Evolutionary conservation across 305 asterid species (phyloP).

Genomic region (Fraxinus ornus): DNA sequence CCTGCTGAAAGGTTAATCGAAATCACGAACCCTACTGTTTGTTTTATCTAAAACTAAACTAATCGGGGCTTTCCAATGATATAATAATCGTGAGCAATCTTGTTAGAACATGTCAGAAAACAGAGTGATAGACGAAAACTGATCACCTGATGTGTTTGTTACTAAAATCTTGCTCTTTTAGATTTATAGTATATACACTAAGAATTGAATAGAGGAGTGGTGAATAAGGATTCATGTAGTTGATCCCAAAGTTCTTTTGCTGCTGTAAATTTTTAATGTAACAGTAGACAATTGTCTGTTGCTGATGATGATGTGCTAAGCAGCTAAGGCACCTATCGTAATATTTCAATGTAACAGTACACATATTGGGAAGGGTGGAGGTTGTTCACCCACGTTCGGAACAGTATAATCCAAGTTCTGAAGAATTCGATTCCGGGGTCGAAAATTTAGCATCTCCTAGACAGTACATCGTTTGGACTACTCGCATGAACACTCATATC

Average conservation of each 20-base stretch:
- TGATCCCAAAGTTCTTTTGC: neutral
- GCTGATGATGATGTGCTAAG: slow-evolving; percentile 34
- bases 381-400: slow-evolving; percentile 44
- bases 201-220: no score
- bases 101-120: no score
- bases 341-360: no score
- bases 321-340: slow-evolving; percentile 37
- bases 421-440: slow-evolving; percentile 56
- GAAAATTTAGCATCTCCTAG: slow-evolving; percentile 38
- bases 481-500: slow-evolving; percentile 53
- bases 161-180: no score
- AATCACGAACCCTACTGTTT: no score
- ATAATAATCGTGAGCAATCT: no score
- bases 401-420: slow-evolving; percentile 53
- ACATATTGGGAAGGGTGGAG: slow-evolving; percentile 31
- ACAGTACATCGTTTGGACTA: slow-evolving; percentile 46
- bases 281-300: slow-evolving; percentile 29
- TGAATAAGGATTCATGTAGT: no score
- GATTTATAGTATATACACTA: no score
- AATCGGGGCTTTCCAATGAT: neutral
- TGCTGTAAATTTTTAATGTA: neutral
- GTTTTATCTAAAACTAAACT: no score
- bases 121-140: neutral
- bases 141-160: no score
- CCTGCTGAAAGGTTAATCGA: slow-evolving; percentile 33